A percentile compares a stretch with the other conserved stretches of the same genome.
phyloP scores from a whole-genome alignment of 2,329 filamentous ascomycete species.

The Magnaporthiopsis poae region DNA sequence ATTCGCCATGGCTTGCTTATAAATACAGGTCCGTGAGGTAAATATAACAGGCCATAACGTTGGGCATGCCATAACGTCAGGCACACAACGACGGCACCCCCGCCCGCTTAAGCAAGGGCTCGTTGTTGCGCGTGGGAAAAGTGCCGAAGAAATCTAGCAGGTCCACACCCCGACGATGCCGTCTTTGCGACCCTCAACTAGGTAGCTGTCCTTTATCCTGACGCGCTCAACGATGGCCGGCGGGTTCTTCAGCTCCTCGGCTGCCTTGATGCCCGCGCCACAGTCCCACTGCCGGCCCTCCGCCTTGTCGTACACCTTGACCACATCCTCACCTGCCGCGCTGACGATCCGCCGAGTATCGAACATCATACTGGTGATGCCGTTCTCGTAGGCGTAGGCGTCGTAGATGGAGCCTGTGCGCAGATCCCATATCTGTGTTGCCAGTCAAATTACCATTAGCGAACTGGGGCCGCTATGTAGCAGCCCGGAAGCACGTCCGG shows the following conservation, averaged over 20 bases:
- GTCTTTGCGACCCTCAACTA: slow-evolving; percentile 80
- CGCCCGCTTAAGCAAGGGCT: not conserved
- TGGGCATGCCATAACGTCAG: not conserved
- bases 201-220: slow-evolving; percentile 83
- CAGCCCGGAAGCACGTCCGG: too few species aligned
- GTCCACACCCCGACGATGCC: slow-evolving; percentile 88
- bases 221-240: slow-evolving; percentile 72
- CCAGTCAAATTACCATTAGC: not conserved
- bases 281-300: slow-evolving; percentile 96
- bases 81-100: not conserved
- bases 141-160: slow-evolving; percentile 34
- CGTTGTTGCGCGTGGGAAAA: not conserved
- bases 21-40: not conserved
- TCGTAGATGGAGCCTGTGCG: slow-evolving; percentile 91
- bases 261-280: slow-evolving; percentile 66
- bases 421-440: slow-evolving; percentile 87
- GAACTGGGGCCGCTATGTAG: too few species aligned
- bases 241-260: slow-evolving; percentile 49
- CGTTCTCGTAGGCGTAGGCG: slow-evolving; percentile 87
- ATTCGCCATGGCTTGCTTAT: not conserved
- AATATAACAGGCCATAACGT: not conserved
- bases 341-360: slow-evolving; percentile 80
- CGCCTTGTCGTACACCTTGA: slow-evolving; percentile 96
- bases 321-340: slow-evolving; percentile 83
- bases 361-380: slow-evolving; percentile 95